Evolutionary conservation across 495 filamentous ascomycete species (phyloP).

Genomic region (Neurospora sp.): DNA sequence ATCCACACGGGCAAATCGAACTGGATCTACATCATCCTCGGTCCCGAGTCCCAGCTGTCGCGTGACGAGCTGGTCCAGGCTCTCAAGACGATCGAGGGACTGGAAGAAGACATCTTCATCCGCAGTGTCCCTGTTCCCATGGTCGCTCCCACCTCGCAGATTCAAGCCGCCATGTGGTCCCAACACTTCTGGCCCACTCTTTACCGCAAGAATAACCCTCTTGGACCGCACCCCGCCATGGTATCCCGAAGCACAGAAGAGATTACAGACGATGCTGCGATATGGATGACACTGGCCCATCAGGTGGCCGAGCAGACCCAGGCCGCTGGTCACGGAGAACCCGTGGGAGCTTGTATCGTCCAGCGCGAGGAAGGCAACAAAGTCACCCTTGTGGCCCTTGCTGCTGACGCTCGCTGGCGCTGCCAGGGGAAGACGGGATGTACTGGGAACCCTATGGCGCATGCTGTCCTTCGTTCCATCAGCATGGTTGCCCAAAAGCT

Average conservation of each 20-base stretch:
- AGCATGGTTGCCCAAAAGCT: slow-evolving; percentile 72
- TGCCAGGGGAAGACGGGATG: slow-evolving; percentile 33
- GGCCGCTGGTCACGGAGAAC: slow-evolving; percentile 49
- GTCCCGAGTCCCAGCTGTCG: slow-evolving; percentile 28
- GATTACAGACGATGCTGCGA: slow-evolving; percentile 41
- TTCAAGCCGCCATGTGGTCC: slow-evolving; percentile 70
- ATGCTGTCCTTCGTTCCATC: slow-evolving; percentile 78
- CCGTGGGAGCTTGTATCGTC: slow-evolving; percentile 74
- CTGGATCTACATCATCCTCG: slow-evolving; percentile 39
- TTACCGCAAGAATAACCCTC: slow-evolving; percentile 74
- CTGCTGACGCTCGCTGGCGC: slow-evolving; percentile 66
- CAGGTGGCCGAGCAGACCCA: slow-evolving; percentile 48
- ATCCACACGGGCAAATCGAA: slow-evolving; percentile 37
- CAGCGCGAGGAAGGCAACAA: slow-evolving; percentile 37
- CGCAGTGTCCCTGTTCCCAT: slow-evolving; percentile 55
- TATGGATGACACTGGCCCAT: slow-evolving; percentile 62
- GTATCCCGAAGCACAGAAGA: slow-evolving; percentile 45
- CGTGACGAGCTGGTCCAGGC: slow-evolving; percentile 27
- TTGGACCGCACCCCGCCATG: slow-evolving; percentile 59
- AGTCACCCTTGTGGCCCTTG: slow-evolving; percentile 52
- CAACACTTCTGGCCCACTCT: slow-evolving; percentile 75
- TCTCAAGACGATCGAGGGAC: slow-evolving; percentile 24
- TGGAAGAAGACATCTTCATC: slow-evolving; percentile 39
- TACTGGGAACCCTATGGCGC: slow-evolving; percentile 64
- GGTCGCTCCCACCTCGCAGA: slow-evolving; percentile 59